Evolutionary conservation across 108 stramenopile genomes (phyloP).

Genomic region (Schizochytrium sp.): DNA sequence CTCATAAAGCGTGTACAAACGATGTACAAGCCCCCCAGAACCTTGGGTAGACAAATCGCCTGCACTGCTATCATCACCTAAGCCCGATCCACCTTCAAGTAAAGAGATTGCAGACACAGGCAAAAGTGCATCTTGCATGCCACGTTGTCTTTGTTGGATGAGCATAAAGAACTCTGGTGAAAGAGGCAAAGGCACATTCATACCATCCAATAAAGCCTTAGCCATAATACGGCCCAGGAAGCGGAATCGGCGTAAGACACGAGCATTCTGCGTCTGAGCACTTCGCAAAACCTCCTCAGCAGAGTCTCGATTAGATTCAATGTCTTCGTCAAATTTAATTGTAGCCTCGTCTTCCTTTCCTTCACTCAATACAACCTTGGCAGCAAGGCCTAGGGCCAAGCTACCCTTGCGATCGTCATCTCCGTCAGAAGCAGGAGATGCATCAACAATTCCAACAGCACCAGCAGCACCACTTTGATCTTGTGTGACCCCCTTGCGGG

Average conservation of each 20-base stretch:
- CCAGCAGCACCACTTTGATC: neutral
- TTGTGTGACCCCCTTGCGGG: neutral
- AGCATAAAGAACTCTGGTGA: constrained; percentile 55
- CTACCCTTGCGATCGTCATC: neutral
- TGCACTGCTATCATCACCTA: neutral
- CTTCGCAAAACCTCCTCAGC: constrained; percentile 19
- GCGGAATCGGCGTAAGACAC: constrained; percentile 45
- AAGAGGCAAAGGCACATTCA: constrained; percentile 48
- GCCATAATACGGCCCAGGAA: constrained; percentile 39
- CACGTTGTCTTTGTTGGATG: constrained; percentile 47
- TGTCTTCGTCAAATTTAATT: constrained; percentile 24
- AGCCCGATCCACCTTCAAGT: neutral
- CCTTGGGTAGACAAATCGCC: neutral
- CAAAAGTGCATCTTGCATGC: constrained; percentile 38
- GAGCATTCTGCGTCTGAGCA: neutral
- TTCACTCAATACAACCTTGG: constrained; percentile 30
- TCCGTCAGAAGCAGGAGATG: neutral
- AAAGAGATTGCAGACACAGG: neutral
- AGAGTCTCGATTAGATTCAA: neutral
- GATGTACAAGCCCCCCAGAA: constrained; percentile 18
- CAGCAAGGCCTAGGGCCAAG: neutral
- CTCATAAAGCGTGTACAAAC: constrained; percentile 12
- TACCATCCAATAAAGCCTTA: constrained; percentile 47
- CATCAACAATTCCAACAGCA: neutral
- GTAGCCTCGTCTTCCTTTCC: constrained; percentile 25